Evolutionary conservation across 768 basidiomycete genomes (phyloP).

Genomic region (Sutorius australiensis): DNA sequence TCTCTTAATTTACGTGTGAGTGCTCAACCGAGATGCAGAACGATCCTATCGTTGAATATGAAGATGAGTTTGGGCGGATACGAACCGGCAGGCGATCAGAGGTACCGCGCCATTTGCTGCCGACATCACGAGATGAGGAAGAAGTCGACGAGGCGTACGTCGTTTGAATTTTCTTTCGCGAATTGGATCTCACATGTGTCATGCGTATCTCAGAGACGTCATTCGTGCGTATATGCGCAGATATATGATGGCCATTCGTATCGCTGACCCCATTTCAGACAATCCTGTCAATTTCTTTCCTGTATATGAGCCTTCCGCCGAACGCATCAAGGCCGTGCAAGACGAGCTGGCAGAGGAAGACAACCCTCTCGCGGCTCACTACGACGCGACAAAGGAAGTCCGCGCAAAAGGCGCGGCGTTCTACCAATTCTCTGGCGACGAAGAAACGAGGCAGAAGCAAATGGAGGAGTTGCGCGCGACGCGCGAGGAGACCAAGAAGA

Average conservation of each 20-base stretch:
- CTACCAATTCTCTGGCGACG: slow-evolving; percentile 88
- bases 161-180: neutral
- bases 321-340: slow-evolving; percentile 71
- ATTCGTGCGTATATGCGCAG: slow-evolving; percentile 41
- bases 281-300: slow-evolving; percentile 87
- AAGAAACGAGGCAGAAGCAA: slow-evolving; percentile 69
- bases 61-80: slow-evolving; percentile 83
- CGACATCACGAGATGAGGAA: slow-evolving; percentile 42
- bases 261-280: slow-evolving; percentile 39
- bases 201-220: slow-evolving; percentile 44
- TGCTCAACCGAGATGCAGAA: slow-evolving; percentile 37
- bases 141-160: slow-evolving; percentile 55
- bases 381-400: slow-evolving; percentile 77
- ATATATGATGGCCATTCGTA: neutral
- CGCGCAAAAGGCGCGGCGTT: slow-evolving; percentile 88
- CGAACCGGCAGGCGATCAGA: slow-evolving; percentile 69
- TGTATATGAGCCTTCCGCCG: slow-evolving; percentile 78
- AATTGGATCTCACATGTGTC: neutral
- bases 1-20: too few species aligned
- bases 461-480: slow-evolving; percentile 76
- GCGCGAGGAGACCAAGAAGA: slow-evolving; percentile 68
- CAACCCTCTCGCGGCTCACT: slow-evolving; percentile 73
- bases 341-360: slow-evolving; percentile 63
- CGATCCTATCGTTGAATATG: slow-evolving; percentile 80
- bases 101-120: slow-evolving; percentile 63